phyloP scores from a whole-genome alignment of 2,329 filamentous ascomycete species.

The Lachnellula hyalina region DNA sequence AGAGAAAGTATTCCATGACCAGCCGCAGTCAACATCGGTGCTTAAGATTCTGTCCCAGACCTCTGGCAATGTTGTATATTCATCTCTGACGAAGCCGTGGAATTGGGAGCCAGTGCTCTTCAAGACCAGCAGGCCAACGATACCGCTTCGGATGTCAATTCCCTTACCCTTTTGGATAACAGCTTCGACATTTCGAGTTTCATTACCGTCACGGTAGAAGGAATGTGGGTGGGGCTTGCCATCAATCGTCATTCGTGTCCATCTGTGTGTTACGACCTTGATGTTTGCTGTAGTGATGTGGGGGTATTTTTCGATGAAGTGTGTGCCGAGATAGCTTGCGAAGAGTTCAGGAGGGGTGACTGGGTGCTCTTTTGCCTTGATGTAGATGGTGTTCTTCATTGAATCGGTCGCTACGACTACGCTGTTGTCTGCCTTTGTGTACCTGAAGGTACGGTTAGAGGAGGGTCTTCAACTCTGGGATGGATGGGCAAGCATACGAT shows the following conservation, averaged over 20 bases:
- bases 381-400: constrained; percentile 96
- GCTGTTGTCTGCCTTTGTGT: constrained; percentile 90
- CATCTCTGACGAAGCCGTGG: constrained; percentile 88
- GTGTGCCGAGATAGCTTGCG: constrained; percentile 74
- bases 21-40: constrained; percentile 82
- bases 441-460: constrained; percentile 47
- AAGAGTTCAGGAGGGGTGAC: constrained; percentile 92
- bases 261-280: constrained; percentile 78
- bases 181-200: constrained; percentile 79
- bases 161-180: constrained; percentile 61
- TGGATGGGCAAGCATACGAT: constrained; percentile 48
- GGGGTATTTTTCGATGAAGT: constrained; percentile 82
- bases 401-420: constrained; percentile 95
- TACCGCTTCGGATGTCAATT: constrained; percentile 70
- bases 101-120: constrained; percentile 97
- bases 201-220: constrained; percentile 83
- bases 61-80: constrained; percentile 86
- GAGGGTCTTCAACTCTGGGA: not conserved
- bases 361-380: constrained; percentile 89
- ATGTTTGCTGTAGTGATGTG: constrained; percentile 86
- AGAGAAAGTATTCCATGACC: constrained; percentile 76
- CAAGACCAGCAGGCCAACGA: constrained; percentile 78
- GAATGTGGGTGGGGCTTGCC: constrained; percentile 92
- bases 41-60: constrained; percentile 93
- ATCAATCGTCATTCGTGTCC: constrained; percentile 83